A percentile compares a stretch with the other conserved stretches of the same genome.
These are phyloP conservation scores for Globisporangium cystogenes DNA, from an alignment of 352 stramenopile genomes.

Conservation along the genomic window DNA sequence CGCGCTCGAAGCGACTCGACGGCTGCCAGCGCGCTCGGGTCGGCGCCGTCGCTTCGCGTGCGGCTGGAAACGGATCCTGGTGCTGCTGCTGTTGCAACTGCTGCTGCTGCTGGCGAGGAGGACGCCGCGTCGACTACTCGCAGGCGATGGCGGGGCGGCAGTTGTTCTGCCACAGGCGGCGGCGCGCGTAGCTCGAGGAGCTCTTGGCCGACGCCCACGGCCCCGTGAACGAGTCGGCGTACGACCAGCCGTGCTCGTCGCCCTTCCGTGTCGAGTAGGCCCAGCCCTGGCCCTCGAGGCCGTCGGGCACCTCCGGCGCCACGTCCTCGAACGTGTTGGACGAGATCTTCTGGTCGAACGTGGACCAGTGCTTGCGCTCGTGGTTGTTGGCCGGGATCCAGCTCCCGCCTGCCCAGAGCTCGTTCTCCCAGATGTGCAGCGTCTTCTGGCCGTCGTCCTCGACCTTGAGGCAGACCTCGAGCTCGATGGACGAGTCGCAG, in stretches of 20 bases:
- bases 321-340: constrained; percentile 65
- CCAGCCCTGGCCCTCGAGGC: constrained; percentile 51
- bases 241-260: constrained; percentile 68
- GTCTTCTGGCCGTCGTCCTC: constrained; percentile 51
- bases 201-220: constrained; percentile 32
- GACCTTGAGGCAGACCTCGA: constrained; percentile 42
- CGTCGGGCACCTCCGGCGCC: constrained; percentile 42
- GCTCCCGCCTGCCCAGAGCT: constrained; percentile 36
- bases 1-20: no score
- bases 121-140: no score
- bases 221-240: constrained; percentile 56
- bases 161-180: constrained; percentile 70
- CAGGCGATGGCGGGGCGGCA: constrained; percentile 44
- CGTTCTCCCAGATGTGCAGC: constrained; percentile 66
- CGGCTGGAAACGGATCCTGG: no score
- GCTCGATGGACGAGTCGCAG: constrained; percentile 23
- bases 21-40: not conserved
- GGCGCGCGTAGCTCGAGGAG: constrained; percentile 35
- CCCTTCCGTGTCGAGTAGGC: constrained; percentile 59
- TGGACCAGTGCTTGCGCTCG: constrained; percentile 48
- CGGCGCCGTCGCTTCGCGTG: not conserved
- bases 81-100: not conserved
- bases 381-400: constrained; percentile 50
- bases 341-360: constrained; percentile 49
- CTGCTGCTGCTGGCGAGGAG: not conserved